phyloP scores from a whole-genome alignment of 768 basidiomycete genomes.

The Podaxis sp. region DNA sequence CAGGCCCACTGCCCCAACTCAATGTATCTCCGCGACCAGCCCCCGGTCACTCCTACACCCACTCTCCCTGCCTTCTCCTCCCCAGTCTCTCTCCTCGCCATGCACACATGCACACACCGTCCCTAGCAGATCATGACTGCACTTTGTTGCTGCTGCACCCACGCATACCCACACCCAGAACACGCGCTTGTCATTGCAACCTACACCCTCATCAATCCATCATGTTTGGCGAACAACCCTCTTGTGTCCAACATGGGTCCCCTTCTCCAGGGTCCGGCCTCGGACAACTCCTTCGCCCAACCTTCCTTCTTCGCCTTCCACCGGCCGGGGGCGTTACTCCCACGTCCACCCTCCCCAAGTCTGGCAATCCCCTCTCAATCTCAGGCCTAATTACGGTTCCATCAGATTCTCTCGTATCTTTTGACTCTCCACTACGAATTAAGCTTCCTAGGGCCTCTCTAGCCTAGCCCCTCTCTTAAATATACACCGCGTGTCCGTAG shows the following conservation, averaged over 20 bases:
- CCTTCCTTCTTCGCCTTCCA: background rate
- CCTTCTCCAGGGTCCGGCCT: background rate
- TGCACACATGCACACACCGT: background rate
- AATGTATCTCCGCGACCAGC: background rate
- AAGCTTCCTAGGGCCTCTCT: background rate
- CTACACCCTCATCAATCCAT: background rate
- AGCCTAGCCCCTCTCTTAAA: background rate
- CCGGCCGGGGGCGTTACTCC: background rate
- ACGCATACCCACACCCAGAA: background rate
- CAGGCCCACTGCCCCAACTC: background rate
- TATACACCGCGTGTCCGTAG: background rate
- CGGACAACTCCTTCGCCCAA: background rate
- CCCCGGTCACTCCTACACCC: conserved; percentile 5
- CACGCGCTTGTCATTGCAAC: background rate
- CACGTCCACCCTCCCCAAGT: background rate
- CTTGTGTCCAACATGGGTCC: background rate
- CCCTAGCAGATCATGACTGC: background rate
- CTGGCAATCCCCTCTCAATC: background rate
- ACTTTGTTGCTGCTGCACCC: background rate
- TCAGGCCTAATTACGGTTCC: background rate
- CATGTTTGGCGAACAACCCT: background rate
- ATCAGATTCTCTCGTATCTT: background rate
- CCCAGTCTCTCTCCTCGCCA: background rate
- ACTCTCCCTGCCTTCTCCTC: background rate
- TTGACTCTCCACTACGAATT: background rate